Conservation (phyloP, 257 asterid genomes). For the Cruciata laevipes region DNA sequence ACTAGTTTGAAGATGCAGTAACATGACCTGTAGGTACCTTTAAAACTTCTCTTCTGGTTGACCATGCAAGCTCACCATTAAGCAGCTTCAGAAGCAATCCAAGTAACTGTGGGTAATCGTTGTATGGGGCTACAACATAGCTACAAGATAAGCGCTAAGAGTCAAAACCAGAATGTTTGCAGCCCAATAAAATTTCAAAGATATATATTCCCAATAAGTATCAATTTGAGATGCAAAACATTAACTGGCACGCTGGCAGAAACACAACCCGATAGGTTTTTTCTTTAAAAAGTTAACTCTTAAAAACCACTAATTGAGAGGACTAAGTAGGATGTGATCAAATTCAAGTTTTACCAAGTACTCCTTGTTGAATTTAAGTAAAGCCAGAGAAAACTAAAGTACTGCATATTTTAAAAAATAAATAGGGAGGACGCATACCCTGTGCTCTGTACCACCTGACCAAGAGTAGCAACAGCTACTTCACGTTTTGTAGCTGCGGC, state of each 20-base stretch:
- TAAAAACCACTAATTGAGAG: neutral
- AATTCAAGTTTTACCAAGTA: neutral
- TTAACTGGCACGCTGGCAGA: neutral
- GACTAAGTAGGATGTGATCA: neutral
- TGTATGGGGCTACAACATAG: slow-evolving; percentile 90
- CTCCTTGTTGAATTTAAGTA: neutral
- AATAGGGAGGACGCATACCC: slow-evolving; percentile 54
- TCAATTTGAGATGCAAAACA: neutral
- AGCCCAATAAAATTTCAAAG: neutral
- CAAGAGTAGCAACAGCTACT: slow-evolving; percentile 96
- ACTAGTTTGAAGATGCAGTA: slow-evolving; percentile 2
- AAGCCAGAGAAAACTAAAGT: neutral
- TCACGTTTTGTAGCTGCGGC: slow-evolving; percentile 96
- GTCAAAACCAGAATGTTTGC: neutral
- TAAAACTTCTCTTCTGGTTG: slow-evolving; percentile 92
- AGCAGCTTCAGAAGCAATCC: slow-evolving; percentile 91
- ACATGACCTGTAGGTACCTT: slow-evolving; percentile 40
- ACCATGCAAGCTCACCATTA: slow-evolving; percentile 98
- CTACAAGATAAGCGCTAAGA: slow-evolving; percentile 35
- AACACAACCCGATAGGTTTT: neutral
- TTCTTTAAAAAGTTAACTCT: neutral
- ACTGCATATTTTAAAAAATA: neutral
- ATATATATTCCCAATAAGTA: neutral
- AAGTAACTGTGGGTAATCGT: slow-evolving; percentile 85
- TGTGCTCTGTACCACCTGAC: slow-evolving; percentile 99